Base-by-base conservation (phyloP, 179 eudicot genomes). In the Vitellaria paradoxa region DNA sequence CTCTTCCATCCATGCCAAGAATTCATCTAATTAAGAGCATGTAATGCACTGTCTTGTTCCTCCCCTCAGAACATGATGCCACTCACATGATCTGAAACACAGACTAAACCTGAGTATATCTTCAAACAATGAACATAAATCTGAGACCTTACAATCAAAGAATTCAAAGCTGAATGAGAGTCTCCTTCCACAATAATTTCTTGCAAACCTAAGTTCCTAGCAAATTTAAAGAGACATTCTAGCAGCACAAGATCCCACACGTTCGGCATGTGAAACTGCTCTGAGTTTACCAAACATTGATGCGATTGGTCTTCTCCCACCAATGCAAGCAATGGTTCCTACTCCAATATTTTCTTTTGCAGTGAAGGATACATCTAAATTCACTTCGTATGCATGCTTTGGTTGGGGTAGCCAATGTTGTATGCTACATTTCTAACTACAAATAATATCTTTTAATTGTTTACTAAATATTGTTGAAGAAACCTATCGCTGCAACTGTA, bases 61-160 rank as follows among this genome's bases (percentile, higher is more conserved):
- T 26, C n/a, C 42, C 68, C 23, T 46, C 9, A 15, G 59, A 53
- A 49, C 14, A 47, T 70, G n/a, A 42, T 14, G 17, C 40, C 59
- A 26, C 57, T 69, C 59, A n/a, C 73, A 70, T 70, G 57, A 15
- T 65, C n/a, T 65, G 18, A 24, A 70, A 50, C 60, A 12, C 60
- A 50, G 60, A 50, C 42, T 9, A 70, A 13, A 50, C 14, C n/a
- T 70, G 40, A 47, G 42, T 13, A 24, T 49, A 21, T 53, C 60
- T 21, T 70, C 60, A 70, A 70, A 8, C 42, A 23, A 50, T 23
- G 20, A 21, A 20, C 26, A 50, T 70, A 50, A n/a, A 21, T 52
- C 15, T 14, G 17, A 8, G 26, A 52, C 42, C 73, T 50, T 9
- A 52, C 42, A 46, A 18, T 68, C 30, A 23, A 46, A 11, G 60